Evolutionary conservation across 306 rosid species (phyloP), one percentile per base, ranked within the genome.

Genomic region (Castanea sativa): DNA sequence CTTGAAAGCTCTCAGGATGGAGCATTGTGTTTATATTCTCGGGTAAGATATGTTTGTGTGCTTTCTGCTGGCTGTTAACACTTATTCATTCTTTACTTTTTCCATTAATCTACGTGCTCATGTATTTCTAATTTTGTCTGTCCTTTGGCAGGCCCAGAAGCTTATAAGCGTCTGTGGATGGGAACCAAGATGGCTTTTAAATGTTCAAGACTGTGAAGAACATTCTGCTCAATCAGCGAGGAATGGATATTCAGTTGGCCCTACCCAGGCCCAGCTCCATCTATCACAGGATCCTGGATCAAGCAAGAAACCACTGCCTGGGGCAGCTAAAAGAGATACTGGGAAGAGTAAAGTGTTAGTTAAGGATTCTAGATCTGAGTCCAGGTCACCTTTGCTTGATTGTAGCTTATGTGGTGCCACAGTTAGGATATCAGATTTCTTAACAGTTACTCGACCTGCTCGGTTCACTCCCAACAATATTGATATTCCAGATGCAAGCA

Each of bases 161-260:
- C 92, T 96, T 73, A 91, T 96, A 88, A 93, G 99, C 81, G 93
- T 96, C 77, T 96, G 99, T 79, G 99, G 99, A 49, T 96, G 99
- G 99, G 99, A 96, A 89, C 96, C 98, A 33, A 82, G 98, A 79
- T 96, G 99, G 99, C 92, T 85, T 81, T 85, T 90, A 74, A 92
- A 96, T 78, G 88, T 89, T 81, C 99, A 91, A 83, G 99, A 96
- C 78, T 96, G 92, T 79, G 99, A 96, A 87, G 99, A 96, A 73
- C 97, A 96, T 83, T 96, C 99, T 57, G 98, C 97, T 53, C 99
- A 96, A 83, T 96, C 99, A 76, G 96, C 97, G 82, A 92, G 99
- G 83, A 93, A 96, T 88, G 99, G 92, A 74, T 84, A 91, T 85
- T 90, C 94, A 76, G 83, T 91, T 35, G 94, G 88, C 30, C 99